phyloP scores from a whole-genome alignment of 495 filamentous ascomycete species.

The Aspergillus affinis region DNA sequence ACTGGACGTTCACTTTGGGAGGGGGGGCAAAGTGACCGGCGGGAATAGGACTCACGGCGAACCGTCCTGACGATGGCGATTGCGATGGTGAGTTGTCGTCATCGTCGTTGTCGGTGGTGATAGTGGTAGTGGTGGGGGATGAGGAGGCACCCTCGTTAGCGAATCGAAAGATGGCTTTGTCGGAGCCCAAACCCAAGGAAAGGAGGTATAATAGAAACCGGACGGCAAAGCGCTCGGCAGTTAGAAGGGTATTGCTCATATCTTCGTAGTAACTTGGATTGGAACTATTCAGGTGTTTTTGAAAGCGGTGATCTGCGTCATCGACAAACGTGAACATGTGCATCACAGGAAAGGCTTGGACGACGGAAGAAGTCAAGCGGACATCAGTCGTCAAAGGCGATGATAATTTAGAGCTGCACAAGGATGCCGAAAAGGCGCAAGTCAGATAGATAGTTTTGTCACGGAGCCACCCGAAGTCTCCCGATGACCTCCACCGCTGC shows the following conservation, averaged over 20 bases:
- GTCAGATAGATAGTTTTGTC: conserved; percentile 17
- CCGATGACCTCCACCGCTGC: conserved; percentile 3
- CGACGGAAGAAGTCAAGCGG: not conserved
- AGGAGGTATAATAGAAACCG: conserved; percentile 21
- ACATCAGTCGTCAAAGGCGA: conserved; percentile 1
- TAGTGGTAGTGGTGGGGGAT: conserved; percentile 6
- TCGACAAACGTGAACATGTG: conserved; percentile 16
- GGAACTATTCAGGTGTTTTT: conserved; percentile 2
- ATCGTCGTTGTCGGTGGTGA: not conserved
- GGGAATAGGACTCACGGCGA: conserved; percentile 15
- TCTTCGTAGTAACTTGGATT: conserved; percentile 12
- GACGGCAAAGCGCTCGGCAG: conserved; percentile 16
- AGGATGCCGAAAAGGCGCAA: conserved; percentile 13
- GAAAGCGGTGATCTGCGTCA: conserved; percentile 10
- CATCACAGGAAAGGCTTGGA: conserved; percentile 7
- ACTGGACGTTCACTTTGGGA: conserved; percentile 8
- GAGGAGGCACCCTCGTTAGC: conserved; percentile 13
- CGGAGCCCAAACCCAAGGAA: conserved; percentile 12
- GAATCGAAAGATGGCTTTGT: conserved; percentile 23
- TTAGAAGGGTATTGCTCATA: conserved; percentile 14
- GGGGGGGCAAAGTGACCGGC: conserved; percentile 11
- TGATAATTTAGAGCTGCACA: conserved; percentile 10
- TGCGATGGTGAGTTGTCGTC: not conserved
- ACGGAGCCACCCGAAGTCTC: conserved; percentile 17
- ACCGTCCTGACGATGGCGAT: conserved; percentile 2